Evolutionary conservation across 257 asterid species (phyloP), one percentile per base, ranked within the genome.

Genomic region (Solanum commersonii): DNA sequence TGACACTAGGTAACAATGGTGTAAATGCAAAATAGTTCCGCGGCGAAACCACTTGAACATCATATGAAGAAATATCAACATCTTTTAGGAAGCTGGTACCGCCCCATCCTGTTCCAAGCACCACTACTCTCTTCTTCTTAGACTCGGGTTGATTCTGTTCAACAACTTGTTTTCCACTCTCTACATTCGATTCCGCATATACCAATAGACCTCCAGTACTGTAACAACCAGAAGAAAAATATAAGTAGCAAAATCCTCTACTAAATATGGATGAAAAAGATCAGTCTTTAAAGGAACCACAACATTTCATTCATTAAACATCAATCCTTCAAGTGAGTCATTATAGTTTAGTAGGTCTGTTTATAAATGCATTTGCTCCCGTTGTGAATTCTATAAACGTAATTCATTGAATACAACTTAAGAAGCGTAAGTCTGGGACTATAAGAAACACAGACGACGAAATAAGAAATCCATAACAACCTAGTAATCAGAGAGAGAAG

Each of bases 41-140:
- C 9, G 88, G 85, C 1, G 88, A 86, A 8, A 86, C 83, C 72
- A 86, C 88, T 42, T 52, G 38, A 22, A 86, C 88, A 34, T 86
- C 84, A 74, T 86, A 86, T 22, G 88, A 86, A 86, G 85, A 71
- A 87, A 72, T 79, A 46, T 74, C 83, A 77, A 86, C 60, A 73
- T 73, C 83, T 13, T 74, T 86, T 79, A 86, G n/a, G 40, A 86
- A 86, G 71, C 83, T 86, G 8, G 88, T 86, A 46, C 74, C 88
- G n/a, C 76, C 88, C 88, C 88, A 86, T 49, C 88, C 88, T 49
- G 88, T 86, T 86, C 88, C 88, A 34, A 86, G 88, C 25, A 86
- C 88, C 88, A 86, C 88, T 63, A 86, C 25, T 73, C 52, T 74
- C 59, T 86, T 86, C 70, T 71, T 86, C 71, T 86, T 59, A 6